Evolutionary conservation across 148 eudicot species (phyloP).

Genomic region (Polygonum aviculare): DNA sequence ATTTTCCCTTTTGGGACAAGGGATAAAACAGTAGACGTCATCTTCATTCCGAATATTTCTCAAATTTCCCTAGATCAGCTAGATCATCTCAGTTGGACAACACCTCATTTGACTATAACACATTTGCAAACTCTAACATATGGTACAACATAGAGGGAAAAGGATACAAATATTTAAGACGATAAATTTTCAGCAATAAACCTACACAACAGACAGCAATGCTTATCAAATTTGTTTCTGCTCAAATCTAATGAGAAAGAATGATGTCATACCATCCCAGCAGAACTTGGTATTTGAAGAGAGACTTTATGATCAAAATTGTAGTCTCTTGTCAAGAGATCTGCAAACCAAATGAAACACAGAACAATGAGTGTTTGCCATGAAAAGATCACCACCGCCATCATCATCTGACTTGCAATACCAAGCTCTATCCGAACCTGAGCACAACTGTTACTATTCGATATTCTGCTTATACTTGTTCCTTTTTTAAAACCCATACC

Average conservation of each 20-base stretch:
- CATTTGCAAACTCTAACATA: neutral
- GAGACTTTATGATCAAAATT: conserved; percentile 71
- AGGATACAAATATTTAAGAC: neutral
- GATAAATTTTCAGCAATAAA: neutral
- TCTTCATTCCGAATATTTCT: too few relatives aligned
- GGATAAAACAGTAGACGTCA: too few relatives aligned
- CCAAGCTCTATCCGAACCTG: neutral
- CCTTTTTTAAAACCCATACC: neutral
- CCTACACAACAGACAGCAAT: neutral
- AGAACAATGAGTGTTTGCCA: neutral
- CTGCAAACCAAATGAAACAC: conserved; percentile 30
- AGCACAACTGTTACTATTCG: neutral
- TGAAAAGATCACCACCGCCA: neutral
- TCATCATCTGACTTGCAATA: too few relatives aligned
- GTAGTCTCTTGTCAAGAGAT: conserved; percentile 86
- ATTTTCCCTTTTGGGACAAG: too few relatives aligned
- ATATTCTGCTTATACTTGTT: neutral
- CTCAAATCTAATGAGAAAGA: neutral
- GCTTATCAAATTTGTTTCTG: neutral
- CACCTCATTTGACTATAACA: neutral
- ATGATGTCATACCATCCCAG: conserved; percentile 55
- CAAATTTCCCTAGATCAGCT: too few relatives aligned
- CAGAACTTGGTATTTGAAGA: conserved; percentile 57
- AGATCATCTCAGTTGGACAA: too few relatives aligned
- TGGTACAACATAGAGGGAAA: neutral